Evolutionary conservation across 495 filamentous ascomycete genomes (phyloP).

Genomic region (Penicillium maclennaniae): DNA sequence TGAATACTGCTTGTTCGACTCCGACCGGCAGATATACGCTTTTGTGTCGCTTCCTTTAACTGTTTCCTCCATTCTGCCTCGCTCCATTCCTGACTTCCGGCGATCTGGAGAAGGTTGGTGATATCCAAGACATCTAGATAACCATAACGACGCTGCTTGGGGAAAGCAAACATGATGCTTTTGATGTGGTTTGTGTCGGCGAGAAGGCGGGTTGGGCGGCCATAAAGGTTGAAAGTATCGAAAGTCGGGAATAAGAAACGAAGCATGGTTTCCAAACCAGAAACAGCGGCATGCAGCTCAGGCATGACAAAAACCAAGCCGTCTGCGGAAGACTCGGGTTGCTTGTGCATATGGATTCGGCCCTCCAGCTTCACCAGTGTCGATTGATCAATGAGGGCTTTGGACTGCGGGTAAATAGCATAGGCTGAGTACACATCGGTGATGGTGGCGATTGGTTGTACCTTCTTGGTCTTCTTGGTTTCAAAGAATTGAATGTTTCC

Average conservation of each 20-base stretch:
- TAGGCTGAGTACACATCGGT: constrained; percentile 88
- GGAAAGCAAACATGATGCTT: constrained; percentile 98
- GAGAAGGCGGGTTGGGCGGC: constrained; percentile 80
- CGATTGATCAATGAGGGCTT: constrained; percentile 88
- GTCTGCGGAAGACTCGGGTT: constrained; percentile 68
- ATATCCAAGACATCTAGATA: constrained; percentile 90
- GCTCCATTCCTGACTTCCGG: constrained; percentile 73
- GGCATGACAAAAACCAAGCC: constrained; percentile 99
- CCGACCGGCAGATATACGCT: constrained; percentile 59
- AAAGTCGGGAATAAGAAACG: constrained; percentile 90
- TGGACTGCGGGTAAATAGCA: constrained; percentile 92
- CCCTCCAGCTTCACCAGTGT: constrained; percentile 95
- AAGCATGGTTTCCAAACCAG: constrained; percentile 96
- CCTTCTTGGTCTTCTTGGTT: constrained; percentile 90
- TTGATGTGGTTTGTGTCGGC: constrained; percentile 80
- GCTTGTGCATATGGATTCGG: constrained; percentile 76
- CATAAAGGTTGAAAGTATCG: constrained; percentile 90
- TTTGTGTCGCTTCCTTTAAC: constrained; percentile 85
- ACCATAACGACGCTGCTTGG: constrained; percentile 79
- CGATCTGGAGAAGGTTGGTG: constrained; percentile 66
- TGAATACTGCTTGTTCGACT: constrained; percentile 57
- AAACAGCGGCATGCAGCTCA: constrained; percentile 83
- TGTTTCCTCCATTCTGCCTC: constrained; percentile 88
- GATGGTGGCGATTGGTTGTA: constrained; percentile 82
- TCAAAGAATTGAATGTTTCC: constrained; percentile 95